Evolutionary conservation across 2,329 filamentous ascomycete genomes (phyloP).

Genomic region (Aspergillus luchuensis): DNA sequence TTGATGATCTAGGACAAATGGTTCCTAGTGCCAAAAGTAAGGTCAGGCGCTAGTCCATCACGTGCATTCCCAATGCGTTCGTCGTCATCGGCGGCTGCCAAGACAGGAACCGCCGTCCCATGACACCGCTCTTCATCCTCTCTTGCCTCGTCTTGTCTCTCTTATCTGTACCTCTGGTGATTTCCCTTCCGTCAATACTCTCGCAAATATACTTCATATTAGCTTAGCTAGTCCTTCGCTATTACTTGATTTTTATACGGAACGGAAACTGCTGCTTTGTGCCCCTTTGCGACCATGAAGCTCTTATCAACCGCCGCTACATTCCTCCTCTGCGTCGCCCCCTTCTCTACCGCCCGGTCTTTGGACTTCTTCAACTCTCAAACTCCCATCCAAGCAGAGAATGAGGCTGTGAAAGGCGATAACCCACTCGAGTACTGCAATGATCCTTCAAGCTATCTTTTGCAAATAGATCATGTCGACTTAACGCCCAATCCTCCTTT

Average conservation of each 20-base stretch:
- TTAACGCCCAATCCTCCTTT: conserved; percentile 81
- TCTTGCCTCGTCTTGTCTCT: conserved; percentile 1
- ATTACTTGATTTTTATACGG: neutral
- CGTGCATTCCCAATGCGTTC: conserved; percentile 3
- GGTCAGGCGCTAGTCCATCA: conserved; percentile 4
- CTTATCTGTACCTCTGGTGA: neutral
- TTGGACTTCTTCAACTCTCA: conserved; percentile 53
- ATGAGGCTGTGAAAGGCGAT: conserved; percentile 72
- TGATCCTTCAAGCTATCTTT: conserved; percentile 68
- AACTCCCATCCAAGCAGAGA: conserved; percentile 54
- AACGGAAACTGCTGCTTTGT: neutral
- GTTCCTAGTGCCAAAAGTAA: neutral
- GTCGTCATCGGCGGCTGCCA: conserved; percentile 7
- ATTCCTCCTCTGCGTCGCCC: conserved; percentile 49
- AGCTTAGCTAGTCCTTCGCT: neutral
- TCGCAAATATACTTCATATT: neutral
- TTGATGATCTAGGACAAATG: neutral
- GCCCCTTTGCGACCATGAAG: conserved; percentile 40
- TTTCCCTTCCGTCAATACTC: neutral
- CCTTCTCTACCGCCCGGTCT: conserved; percentile 48
- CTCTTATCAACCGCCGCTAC: conserved; percentile 37
- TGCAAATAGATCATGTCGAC: conserved; percentile 78
- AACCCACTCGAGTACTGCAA: conserved; percentile 82
- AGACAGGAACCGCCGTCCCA: conserved; percentile 14
- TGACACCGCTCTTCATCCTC: conserved; percentile 18